A percentile compares a stretch with the other conserved stretches of the same genome.
These are phyloP conservation scores for Verticillium albo-atrum DNA, from an alignment of 2,329 filamentous ascomycete genomes.

Conservation along the genomic window DNA sequence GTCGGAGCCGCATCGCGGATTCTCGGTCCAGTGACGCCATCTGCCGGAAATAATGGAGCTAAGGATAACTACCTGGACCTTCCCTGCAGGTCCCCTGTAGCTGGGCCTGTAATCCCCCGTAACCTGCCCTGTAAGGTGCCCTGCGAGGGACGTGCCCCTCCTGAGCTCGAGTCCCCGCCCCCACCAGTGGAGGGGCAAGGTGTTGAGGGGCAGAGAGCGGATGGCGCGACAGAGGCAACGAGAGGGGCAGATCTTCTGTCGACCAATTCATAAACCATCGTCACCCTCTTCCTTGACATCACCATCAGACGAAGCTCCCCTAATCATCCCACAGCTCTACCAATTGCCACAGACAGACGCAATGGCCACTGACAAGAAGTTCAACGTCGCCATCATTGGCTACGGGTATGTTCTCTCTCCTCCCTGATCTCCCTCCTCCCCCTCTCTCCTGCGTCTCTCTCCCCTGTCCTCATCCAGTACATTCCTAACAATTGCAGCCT, in stretches of 20 bases:
- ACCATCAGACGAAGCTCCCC: too few relatives aligned
- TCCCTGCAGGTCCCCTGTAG: not conserved
- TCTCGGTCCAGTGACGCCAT: not conserved
- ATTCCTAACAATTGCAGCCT: slow-evolving; percentile 28
- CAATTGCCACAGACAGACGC: not conserved
- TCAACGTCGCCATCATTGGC: slow-evolving; percentile 47
- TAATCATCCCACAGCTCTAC: not conserved
- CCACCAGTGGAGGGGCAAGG: not conserved
- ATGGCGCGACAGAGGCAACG: too few relatives aligned
- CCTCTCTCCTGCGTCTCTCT: too few relatives aligned
- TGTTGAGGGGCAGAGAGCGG: not conserved
- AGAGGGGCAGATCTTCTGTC: not conserved
- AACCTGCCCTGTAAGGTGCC: too few relatives aligned
- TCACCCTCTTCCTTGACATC: not conserved
- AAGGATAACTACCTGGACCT: not conserved
- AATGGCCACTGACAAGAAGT: slow-evolving; percentile 24
- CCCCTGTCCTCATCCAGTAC: too few relatives aligned
- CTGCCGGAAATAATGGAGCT: not conserved
- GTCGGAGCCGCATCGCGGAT: not conserved
- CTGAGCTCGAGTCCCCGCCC: too few relatives aligned
- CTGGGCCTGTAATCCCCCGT: too few relatives aligned
- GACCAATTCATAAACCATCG: not conserved
- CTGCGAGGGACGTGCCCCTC: too few relatives aligned
- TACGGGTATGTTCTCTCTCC: slow-evolving; percentile 38
- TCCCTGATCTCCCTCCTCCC: not conserved